Evolutionary conservation across 2,329 filamentous ascomycete genomes (phyloP).

Genomic region (Colletotrichum paranaense): DNA sequence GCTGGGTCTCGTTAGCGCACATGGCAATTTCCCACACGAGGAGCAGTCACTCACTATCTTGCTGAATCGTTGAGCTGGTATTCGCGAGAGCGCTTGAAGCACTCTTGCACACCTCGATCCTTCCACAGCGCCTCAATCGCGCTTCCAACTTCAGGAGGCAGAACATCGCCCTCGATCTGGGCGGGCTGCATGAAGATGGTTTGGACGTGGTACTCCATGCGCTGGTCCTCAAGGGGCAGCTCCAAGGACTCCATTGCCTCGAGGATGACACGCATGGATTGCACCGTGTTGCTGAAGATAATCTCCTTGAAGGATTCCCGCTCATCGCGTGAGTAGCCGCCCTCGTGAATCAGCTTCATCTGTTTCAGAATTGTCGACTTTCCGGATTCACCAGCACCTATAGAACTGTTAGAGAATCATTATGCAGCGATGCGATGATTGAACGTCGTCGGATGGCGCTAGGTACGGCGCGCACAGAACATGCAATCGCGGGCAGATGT

Average conservation of each 20-base stretch:
- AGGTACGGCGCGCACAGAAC: neutral
- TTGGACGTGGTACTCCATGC: constrained; percentile 97
- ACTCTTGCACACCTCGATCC: constrained; percentile 91
- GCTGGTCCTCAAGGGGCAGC: constrained; percentile 88
- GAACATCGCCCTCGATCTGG: constrained; percentile 94
- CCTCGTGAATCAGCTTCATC: constrained; percentile 99
- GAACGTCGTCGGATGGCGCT: neutral
- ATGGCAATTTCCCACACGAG: constrained; percentile 45
- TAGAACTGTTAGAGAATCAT: constrained; percentile 35
- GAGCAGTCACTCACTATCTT: constrained; percentile 79
- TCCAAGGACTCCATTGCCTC: constrained; percentile 77
- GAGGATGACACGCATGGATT: constrained; percentile 76
- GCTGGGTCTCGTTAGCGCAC: constrained; percentile 57
- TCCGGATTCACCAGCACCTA: constrained; percentile 97
- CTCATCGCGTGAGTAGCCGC: constrained; percentile 94
- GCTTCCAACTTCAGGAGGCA: constrained; percentile 93
- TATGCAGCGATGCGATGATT: neutral
- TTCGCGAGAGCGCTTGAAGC: constrained; percentile 94
- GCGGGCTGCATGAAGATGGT: constrained; percentile 99
- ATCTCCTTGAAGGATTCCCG: constrained; percentile 78
- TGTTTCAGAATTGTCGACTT: constrained; percentile 96
- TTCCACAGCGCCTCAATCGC: constrained; percentile 95
- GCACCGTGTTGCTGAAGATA: constrained; percentile 77
- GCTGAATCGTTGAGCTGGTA: constrained; percentile 97
- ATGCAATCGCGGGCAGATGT: neutral